Evolutionary conservation across 2,329 filamentous ascomycete genomes (phyloP), one percentile per base, ranked within the genome.

Genomic region (Allantophomopsis cytisporea): DNA sequence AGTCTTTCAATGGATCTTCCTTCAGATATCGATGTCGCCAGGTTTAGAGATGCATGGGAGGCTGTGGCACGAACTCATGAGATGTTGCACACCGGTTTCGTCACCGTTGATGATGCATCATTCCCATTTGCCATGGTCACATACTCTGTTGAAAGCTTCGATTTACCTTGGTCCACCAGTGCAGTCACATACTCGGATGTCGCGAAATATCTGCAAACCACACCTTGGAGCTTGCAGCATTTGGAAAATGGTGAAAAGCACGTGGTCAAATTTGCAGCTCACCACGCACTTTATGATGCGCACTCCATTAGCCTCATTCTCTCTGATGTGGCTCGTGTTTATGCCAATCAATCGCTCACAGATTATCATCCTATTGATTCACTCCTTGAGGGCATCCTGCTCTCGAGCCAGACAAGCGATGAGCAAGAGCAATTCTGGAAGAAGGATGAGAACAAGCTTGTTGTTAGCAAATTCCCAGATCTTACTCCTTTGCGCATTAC

Each of bases 241-340:
- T 11, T 14, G 1, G 11, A 42, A 13, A 16, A 47, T 1, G 33
- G 41, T 5, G 39, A 40, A 2, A 41, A 33, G 14, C 39, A 16
- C 2, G n/a, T 47, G 5, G 39, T 58, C 2, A 45, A 37, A 34
- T 50, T 57, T 16, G 52, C 41, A 15, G 52, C 47, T 2, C 81
- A 93, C 45, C 88, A 95, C 59, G 83, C 83, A 1, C 63, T 95
- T 0, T 95, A 93, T 47, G 88, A 95, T 60, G 88, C 86, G 0
- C 68, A 75, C 32, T 87, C 85, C 7, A 61, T 95, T 10, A 64
- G 72, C 3, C 52, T 65, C 1, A 67, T 95, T 1, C 58, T 94
- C 2, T 52, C 63, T 0, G 73, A 81, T 47, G 62, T 94, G 11
- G 50, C 58, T 2, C 50, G 48, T 30, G 50, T 56, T 10, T 64